phyloP scores from a whole-genome alignment of 139 green algal genomes.

The Trebouxia sp. region DNA sequence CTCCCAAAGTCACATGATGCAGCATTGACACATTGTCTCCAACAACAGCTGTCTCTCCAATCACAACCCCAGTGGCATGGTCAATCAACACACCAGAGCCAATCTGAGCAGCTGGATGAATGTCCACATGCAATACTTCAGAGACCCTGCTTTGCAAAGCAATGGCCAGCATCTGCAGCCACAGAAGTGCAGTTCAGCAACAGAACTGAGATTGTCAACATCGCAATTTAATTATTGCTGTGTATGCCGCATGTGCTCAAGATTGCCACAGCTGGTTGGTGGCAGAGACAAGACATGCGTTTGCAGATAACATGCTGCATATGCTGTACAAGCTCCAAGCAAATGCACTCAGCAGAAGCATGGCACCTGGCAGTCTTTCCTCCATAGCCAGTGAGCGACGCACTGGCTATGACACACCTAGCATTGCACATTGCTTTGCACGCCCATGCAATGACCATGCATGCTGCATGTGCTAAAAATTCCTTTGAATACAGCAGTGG shows the following conservation, averaged over 20 bases:
- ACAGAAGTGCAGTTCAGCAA: neutral
- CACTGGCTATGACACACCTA: no score
- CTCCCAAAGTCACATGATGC: conserved; percentile 95
- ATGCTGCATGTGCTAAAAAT: no score
- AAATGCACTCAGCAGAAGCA: no score
- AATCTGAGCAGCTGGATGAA: conserved; percentile 84
- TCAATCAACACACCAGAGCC: conserved; percentile 88
- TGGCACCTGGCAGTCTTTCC: no score
- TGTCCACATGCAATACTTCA: conserved; percentile 79
- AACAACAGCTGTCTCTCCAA: conserved; percentile 94
- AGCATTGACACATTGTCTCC: conserved; percentile 95
- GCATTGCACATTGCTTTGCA: no score
- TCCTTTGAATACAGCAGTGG: no score
- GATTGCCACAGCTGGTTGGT: neutral
- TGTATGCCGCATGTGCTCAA: neutral
- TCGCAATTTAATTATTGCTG: neutral
- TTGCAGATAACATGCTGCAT: no score
- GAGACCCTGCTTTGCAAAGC: conserved; percentile 75
- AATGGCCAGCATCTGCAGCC: conserved; percentile 59
- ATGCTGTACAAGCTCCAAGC: no score
- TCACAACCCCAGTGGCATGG: conserved; percentile 91
- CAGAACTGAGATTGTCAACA: neutral
- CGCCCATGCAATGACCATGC: no score
- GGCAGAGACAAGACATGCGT: neutral
- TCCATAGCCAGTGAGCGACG: no score